Conservation (phyloP, 2,329 filamentous ascomycete species). For the Fusarium pininemorale region DNA sequence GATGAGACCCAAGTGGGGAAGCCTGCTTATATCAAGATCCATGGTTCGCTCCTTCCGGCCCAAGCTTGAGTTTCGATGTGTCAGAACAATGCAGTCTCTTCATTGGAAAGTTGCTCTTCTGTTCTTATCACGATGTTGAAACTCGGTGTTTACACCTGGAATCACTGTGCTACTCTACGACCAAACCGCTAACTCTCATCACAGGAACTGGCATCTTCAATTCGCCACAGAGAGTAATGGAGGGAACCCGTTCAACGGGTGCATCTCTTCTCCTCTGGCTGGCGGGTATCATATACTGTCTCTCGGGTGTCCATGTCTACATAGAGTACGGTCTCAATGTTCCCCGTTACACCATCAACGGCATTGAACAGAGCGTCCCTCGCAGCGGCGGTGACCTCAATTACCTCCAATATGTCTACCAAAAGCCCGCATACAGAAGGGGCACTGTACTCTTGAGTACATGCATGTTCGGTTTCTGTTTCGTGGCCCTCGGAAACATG, state of each 20-base stretch:
- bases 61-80: constrained; percentile 25
- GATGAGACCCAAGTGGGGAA: constrained; percentile 37
- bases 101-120: not conserved
- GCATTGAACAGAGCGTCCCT: constrained; percentile 52
- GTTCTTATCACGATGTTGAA: not conserved
- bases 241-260: constrained; percentile 46
- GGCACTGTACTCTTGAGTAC: constrained; percentile 51
- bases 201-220: constrained; percentile 52
- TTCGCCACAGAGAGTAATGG: constrained; percentile 46
- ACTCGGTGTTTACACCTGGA: not conserved
- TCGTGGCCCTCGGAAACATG: constrained; percentile 58
- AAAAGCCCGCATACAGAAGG: constrained; percentile 47
- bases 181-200: constrained; percentile 14
- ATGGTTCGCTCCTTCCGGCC: constrained; percentile 22
- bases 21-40: constrained; percentile 5
- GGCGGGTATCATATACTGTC: constrained; percentile 50
- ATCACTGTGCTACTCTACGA: not conserved
- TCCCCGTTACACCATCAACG: constrained; percentile 52
- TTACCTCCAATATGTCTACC: constrained; percentile 59
- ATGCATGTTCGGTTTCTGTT: constrained; percentile 56
- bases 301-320: constrained; percentile 50
- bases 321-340: constrained; percentile 59
- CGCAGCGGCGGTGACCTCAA: constrained; percentile 59
- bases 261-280: constrained; percentile 53
- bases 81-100: constrained; percentile 1